Evolutionary conservation across 306 rosid species (phyloP), one percentile per base, ranked within the genome.

Genomic region (Urtica urens): DNA sequence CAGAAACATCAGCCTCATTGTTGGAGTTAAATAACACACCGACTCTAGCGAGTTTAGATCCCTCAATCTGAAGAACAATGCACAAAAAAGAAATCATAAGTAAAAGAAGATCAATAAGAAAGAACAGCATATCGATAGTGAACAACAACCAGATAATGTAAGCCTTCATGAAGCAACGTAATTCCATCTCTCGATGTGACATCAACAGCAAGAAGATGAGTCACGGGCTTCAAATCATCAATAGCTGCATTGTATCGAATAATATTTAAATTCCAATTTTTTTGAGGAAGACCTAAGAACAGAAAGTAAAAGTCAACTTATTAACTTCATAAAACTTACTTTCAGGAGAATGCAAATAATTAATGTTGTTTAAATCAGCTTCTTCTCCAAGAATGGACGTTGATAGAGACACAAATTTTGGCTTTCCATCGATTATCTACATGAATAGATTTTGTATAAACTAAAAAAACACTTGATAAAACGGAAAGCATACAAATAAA

Each of bases 151-250:
- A 90, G 92, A 71, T 79, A 85, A 60, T 23, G 65, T 46, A 90
- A 68, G 78, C 92, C 87, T 66, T 81, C 92, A 49, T 33, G 80
- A 57, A 90, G 87, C 65, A 90, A 74, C 64, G 72, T 70, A 42
- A 79, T 57, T 74, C 99, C 95, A 47, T 75, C 77, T 62, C 56
- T 67, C 43, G 85, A 77, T 57, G 85, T 39, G 52, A 73, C 63
- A 60, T 90, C 80, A 60, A 90, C 70, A 48, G 73, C 84, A 66
- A 90, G 72, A 67, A 85, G 85, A 67, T 90, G 99, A 30, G 99
- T 90, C 62, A 90, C 87, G 0, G 95, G 75, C 74, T 90, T 90
- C 92, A 90, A 60, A 52, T 85, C 95, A 64, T 90, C 87, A 55
- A 59, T 47, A 45, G 99, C 99, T 90, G 74, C 51, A 16, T 29